phyloP scores from a whole-genome alignment of 2,329 filamentous ascomycete genomes.

The Hypoxylon sp. region DNA sequence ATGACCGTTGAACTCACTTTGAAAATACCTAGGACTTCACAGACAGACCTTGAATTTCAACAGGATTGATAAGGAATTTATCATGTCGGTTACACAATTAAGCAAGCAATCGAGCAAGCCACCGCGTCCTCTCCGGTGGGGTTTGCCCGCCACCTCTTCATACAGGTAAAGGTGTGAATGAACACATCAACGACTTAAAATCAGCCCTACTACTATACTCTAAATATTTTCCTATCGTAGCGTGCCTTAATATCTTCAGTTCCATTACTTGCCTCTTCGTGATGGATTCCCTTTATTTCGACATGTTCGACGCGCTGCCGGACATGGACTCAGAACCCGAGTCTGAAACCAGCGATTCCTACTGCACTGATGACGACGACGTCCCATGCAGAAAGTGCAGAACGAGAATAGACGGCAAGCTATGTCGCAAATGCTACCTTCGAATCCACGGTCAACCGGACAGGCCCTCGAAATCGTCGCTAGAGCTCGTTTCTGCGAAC shows the following conservation, averaged over 20 bases:
- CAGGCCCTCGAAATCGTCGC: background rate
- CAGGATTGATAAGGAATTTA: background rate
- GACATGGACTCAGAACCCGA: background rate
- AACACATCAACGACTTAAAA: background rate
- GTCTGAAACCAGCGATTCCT: background rate
- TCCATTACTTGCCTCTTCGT: background rate
- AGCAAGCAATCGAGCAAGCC: background rate
- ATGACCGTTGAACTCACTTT: too few relatives aligned
- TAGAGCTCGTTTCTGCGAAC: background rate
- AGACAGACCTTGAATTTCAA: too few relatives aligned
- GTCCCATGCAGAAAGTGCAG: background rate
- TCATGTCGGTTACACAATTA: background rate
- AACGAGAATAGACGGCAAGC: background rate
- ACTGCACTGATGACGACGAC: background rate
- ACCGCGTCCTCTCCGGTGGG: background rate
- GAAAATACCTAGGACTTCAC: too few relatives aligned
- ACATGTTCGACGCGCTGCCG: background rate
- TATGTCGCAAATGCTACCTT: background rate
- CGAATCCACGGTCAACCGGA: background rate
- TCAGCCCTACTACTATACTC: background rate
- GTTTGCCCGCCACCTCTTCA: background rate
- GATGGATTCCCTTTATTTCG: background rate
- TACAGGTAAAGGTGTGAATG: background rate
- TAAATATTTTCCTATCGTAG: background rate
- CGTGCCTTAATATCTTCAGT: too few relatives aligned